phyloP scores from a whole-genome alignment of 768 basidiomycete genomes.

The Clitopilus passeckerianus region DNA sequence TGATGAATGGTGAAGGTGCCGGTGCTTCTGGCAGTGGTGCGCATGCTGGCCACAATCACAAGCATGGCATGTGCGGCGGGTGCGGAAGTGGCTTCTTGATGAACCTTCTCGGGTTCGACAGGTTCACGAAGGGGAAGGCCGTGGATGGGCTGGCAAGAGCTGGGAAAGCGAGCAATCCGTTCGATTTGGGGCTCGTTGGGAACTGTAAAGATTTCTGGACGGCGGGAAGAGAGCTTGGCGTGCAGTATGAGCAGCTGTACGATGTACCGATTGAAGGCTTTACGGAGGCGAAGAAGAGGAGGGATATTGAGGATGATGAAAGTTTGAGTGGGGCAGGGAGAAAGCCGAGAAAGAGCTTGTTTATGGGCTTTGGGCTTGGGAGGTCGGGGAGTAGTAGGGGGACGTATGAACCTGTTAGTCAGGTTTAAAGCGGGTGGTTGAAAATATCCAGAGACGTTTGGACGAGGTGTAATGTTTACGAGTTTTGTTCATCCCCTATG shows the following conservation, averaged over 20 bases:
- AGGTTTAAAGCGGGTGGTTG: slow-evolving; percentile 30
- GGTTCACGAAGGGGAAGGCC: slow-evolving; percentile 89
- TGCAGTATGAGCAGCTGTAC: slow-evolving; percentile 87
- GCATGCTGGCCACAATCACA: slow-evolving; percentile 38
- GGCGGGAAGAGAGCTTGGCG: slow-evolving; percentile 75
- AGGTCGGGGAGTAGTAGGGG: slow-evolving; percentile 42
- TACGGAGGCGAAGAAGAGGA: slow-evolving; percentile 60
- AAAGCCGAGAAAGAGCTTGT: slow-evolving; percentile 41
- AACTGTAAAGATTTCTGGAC: slow-evolving; percentile 97
- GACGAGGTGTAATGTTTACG: background rate
- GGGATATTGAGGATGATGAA: slow-evolving; percentile 57
- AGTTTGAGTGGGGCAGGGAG: slow-evolving; percentile 23
- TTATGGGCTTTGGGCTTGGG: slow-evolving; percentile 53
- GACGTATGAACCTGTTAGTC: slow-evolving; percentile 66
- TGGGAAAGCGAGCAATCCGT: slow-evolving; percentile 80
- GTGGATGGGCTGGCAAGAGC: slow-evolving; percentile 81
- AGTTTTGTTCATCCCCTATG: background rate
- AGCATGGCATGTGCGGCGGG: slow-evolving; percentile 36
- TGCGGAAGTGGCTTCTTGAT: slow-evolving; percentile 70
- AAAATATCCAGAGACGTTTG: background rate
- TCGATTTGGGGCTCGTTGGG: slow-evolving; percentile 71
- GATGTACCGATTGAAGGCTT: slow-evolving; percentile 89
- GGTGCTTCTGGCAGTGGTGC: slow-evolving; percentile 7
- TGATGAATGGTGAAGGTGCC: slow-evolving; percentile 22
- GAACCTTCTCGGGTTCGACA: slow-evolving; percentile 88